A percentile compares a stretch with the other conserved stretches of the same genome.
Conservation (phyloP, 345 rosid species). For the Firmiana major region DNA sequence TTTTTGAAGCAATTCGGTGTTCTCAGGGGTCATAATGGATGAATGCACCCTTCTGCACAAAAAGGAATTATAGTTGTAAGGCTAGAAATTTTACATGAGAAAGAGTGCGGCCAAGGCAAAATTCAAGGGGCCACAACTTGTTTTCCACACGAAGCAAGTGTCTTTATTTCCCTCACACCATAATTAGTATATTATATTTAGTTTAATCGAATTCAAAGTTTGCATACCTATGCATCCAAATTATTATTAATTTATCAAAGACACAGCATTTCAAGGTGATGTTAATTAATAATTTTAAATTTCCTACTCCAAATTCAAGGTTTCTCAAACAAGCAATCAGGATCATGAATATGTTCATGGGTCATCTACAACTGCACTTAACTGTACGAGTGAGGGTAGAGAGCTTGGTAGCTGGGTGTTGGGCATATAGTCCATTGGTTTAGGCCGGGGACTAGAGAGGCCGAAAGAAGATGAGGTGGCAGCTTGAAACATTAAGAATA, state of each 20-base stretch:
- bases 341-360: neutral
- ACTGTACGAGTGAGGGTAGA: neutral
- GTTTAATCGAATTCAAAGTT: neutral
- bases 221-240: neutral
- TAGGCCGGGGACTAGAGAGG: neutral
- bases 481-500: neutral
- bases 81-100: neutral
- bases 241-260: neutral
- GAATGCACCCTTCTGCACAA: constrained; percentile 62
- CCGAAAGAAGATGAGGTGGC: neutral
- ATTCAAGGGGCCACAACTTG: no score
- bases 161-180: neutral
- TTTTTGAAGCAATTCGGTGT: constrained; percentile 76
- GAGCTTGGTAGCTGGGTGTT: neutral
- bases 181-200: neutral
- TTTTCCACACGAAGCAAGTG: neutral
- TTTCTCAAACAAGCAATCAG: neutral
- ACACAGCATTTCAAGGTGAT: neutral
- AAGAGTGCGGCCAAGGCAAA: neutral
- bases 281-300: neutral
- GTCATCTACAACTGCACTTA: neutral
- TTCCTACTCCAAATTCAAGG: neutral
- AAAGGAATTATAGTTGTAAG: neutral
- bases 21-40: constrained; percentile 89
- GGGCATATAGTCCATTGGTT: neutral